Evolutionary conservation across 2,329 filamentous ascomycete genomes (phyloP).

Genomic region (Aspergillus pseudoterreus): DNA sequence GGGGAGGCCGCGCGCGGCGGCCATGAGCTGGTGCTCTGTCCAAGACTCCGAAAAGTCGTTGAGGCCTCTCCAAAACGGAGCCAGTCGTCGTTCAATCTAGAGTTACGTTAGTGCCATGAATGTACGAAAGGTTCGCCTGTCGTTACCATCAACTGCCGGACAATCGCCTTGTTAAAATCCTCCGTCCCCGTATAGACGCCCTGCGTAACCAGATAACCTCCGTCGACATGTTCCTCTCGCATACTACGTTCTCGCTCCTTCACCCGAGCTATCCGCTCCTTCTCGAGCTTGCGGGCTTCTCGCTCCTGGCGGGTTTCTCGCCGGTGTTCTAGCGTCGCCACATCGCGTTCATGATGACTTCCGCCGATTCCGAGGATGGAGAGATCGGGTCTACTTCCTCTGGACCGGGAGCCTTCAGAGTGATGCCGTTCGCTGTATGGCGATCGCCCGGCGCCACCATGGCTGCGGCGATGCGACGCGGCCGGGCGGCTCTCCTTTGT

Average conservation of each 20-base stretch:
- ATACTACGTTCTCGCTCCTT: constrained; percentile 90
- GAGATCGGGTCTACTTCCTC: constrained; percentile 56
- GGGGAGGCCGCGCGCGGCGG: constrained; percentile 76
- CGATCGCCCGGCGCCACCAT: constrained; percentile 27
- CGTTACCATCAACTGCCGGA: constrained; percentile 85
- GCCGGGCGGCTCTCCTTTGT: constrained; percentile 44
- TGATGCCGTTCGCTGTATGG: constrained; percentile 27
- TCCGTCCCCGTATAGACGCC: constrained; percentile 89
- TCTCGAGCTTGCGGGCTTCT: constrained; percentile 80
- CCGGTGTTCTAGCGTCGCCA: constrained; percentile 55
- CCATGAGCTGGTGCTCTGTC: constrained; percentile 94
- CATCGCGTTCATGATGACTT: constrained; percentile 45
- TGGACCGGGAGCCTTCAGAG: constrained; percentile 43
- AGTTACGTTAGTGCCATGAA: constrained; percentile 15
- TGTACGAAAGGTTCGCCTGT: not conserved
- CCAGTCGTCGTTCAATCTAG: constrained; percentile 89
- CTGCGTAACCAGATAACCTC: constrained; percentile 88
- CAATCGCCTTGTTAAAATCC: constrained; percentile 85
- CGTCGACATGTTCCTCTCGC: constrained; percentile 87
- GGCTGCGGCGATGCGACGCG: constrained; percentile 25
- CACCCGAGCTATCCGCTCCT: constrained; percentile 68
- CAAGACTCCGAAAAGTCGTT: constrained; percentile 85
- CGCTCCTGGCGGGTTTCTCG: constrained; percentile 88
- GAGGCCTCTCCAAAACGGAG: constrained; percentile 92
- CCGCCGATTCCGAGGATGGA: constrained; percentile 56